Base-by-base conservation (phyloP, 2,329 filamentous ascomycete species). In the Trichoderma koningii region DNA sequence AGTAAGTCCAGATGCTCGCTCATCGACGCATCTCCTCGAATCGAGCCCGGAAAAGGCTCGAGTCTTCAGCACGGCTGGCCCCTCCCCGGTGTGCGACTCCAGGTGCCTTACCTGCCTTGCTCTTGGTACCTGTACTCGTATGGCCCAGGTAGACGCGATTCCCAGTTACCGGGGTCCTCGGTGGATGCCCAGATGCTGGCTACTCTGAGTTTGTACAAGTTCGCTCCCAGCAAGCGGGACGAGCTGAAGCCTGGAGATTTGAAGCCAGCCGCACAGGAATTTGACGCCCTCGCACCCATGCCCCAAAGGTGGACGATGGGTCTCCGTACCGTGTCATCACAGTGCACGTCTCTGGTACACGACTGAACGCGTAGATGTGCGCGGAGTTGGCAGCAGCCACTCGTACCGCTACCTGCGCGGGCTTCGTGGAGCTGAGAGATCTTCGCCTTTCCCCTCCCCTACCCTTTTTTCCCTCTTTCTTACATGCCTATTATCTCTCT, bases 401-500 rank as follows among this genome's bases (percentile, higher is more conserved):
- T 21, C 6, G 41, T 44, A n/a, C 28, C 21, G 52, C 17, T 14
- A 38, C n/a, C 17, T 17, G 23, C 7, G 19, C 55, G 17, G 30
- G 7, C 55, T 12, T 51, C 23, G 48, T 28, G 48, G 48, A 47
- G 30, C 51, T 30, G 26, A 70, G 63, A 73, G 73, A 75, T 75
- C 73, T 75, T 72, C 73, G 73, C 66, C 66, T 70, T 73, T 72
- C 72, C 34, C 34, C 34, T 72, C 66, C 66, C 41, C 41, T n/a
- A 14, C 41, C n/a, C 15, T 9, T 44, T 19, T 19, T 14, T 17
- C 19, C 48, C 48, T 52, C 48, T 19, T 30, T 17, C 63, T 71
- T 23, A 23, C 21, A 23, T 23, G 21, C 21, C 21, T 23, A 23
- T 23, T 23, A 23, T 23, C 21, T 23, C 3, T 23, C 21, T 72